Base-by-base conservation (phyloP, 164 flowering plant genomes). In the Brasenia schreberi region DNA sequence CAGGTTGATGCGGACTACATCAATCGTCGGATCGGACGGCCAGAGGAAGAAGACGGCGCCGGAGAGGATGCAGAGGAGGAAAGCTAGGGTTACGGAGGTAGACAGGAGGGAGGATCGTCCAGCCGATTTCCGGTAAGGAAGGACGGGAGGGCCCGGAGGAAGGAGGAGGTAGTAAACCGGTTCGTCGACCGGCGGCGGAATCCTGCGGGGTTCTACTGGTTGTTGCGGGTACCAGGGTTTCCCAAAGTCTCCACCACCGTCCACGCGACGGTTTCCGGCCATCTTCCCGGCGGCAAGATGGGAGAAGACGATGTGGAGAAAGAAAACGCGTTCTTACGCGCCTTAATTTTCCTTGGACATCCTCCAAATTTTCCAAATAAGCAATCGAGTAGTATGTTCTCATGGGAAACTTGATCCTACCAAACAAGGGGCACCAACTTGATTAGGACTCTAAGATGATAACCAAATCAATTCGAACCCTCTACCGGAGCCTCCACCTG, bases 401-500 rank as follows among this genome's bases (percentile, higher is more conserved):
- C n/a, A n/a, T n/a, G n/a, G n/a, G n/a, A n/a, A n/a, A n/a, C n/a
- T n/a, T n/a, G n/a, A n/a, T n/a, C n/a, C n/a, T n/a, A n/a, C n/a
- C n/a, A n/a, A n/a, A n/a, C n/a, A n/a, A n/a, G n/a, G n/a, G n/a
- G n/a, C n/a, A n/a, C n/a, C n/a, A n/a, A n/a, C n/a, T n/a, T n/a
- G n/a, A n/a, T n/a, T n/a, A n/a, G n/a, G n/a, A n/a, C n/a, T n/a
- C n/a, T n/a, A n/a, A n/a, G n/a, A n/a, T n/a, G n/a, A n/a, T n/a
- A n/a, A n/a, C n/a, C n/a, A n/a, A n/a, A n/a, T n/a, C n/a, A n/a
- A n/a, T n/a, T n/a, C n/a, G n/a, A n/a, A n/a, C n/a, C n/a, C n/a
- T n/a, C n/a, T n/a, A n/a, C 98, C 89, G 75, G 98, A 94, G 67
- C 97, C 96, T 2, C 95, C 97, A 44, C 98, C 98, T 65, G 93